Base-by-base conservation (phyloP, 2,329 filamentous ascomycete species). In the Domatiomyces globalis region DNA sequence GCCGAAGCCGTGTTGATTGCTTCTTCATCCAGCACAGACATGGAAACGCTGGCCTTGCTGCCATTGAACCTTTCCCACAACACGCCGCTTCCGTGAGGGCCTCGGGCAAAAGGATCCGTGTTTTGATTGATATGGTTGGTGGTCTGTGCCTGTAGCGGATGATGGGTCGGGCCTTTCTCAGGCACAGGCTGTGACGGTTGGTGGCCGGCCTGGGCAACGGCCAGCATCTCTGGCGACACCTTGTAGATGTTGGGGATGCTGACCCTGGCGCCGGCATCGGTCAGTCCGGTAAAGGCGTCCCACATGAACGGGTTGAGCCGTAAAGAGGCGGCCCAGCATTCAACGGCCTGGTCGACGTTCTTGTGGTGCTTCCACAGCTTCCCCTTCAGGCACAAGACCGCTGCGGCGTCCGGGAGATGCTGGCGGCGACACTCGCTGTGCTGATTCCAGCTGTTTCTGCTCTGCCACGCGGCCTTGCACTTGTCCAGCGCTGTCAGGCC, bases 231-330 rank as follows among this genome's bases (percentile, higher is more conserved):
- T 19, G 76, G 70, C 15, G 77, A 87, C 60, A 84, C 71, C 64
- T 82, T 87, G 71, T 95, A 98, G 56, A 95, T 85, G 62, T 94
- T 95, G 22, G 82, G 78, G 8, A 92, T 81, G 51, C 85, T 81
- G 50, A 96, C 76, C 58, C 81, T 82, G 67, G 61, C 66, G 71
- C 79, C 80, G 44, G 79, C 86, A 63, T 95, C 88, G 65, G 89
- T 95, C 6, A 98, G 76, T 15, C 80, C 84, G 19, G 83, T 81
- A 62, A 96, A 96, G 0, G 90, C 89, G 72, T 98, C 92, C 92
- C 92, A 98, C 79, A 95, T 92, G 67, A 96, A 90, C 1, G 92
- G 89, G 63, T 96, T 98, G 50, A 82, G 67, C 68, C 89, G 94
- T 61, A 98, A 71, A 5, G 89, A 81, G 54, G 94, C 87, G 59